A percentile compares a stretch with the other conserved stretches of the same genome.
Evolutionary conservation across 148 eudicot species (phyloP).

Genomic region (Drosera capensis): DNA sequence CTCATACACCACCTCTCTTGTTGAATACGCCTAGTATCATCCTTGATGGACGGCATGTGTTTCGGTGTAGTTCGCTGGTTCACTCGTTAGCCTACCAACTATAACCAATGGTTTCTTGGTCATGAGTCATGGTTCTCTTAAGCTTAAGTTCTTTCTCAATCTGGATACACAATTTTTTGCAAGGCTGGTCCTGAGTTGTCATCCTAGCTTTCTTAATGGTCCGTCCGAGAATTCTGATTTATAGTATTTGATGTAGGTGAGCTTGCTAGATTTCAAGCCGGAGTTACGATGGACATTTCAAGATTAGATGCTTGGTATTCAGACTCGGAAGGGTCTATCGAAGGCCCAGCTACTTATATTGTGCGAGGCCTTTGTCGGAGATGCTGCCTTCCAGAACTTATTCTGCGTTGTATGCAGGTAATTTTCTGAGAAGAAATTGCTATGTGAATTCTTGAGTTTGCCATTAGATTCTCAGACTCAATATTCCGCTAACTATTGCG

Average conservation of each 20-base stretch:
- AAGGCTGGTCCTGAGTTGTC: no score
- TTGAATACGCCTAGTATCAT: no score
- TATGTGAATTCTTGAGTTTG: background rate
- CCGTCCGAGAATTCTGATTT: constrained; percentile 2
- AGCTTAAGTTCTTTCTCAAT: no score
- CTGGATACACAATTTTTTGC: no score
- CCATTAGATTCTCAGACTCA: background rate
- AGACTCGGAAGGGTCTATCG: constrained; percentile 34
- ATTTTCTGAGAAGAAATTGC: background rate
- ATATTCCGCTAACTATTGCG: background rate
- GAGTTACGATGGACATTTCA: constrained; percentile 93
- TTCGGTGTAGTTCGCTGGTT: no score
- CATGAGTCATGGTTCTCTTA: no score
- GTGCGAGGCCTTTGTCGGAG: constrained; percentile 78
- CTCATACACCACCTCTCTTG: no score
- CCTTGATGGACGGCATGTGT: no score
- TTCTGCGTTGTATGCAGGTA: constrained; percentile 94
- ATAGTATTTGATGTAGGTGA: constrained; percentile 39
- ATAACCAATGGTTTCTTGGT: no score
- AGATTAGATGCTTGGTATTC: constrained; percentile 87
- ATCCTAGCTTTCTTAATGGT: no score
- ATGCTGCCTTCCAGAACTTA: constrained; percentile 85
- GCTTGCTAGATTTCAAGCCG: constrained; percentile 81
- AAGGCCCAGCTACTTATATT: constrained; percentile 71
- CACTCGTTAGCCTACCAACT: no score